Percentiles rank a stretch among this genome's conserved stretches.
Conservation (phyloP, 192 early-diverging fungal species). For the Gaertneriomyces semiglobifer region DNA sequence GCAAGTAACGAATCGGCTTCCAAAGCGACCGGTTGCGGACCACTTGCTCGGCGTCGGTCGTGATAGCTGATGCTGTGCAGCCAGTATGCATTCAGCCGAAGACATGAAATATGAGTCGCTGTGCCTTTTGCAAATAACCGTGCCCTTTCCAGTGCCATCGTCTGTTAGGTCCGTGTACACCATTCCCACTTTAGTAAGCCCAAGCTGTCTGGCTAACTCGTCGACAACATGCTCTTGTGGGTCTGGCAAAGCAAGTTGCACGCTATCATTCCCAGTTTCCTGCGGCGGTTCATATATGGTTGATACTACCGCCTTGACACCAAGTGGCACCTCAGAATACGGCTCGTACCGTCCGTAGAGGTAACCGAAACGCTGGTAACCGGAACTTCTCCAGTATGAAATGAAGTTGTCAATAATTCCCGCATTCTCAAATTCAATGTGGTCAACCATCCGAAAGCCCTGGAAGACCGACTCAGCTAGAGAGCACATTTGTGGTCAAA, state of each 20-base stretch:
- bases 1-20: constrained; percentile 92
- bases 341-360: constrained; percentile 89
- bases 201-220: constrained; percentile 37
- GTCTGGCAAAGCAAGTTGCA: constrained; percentile 52
- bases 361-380: constrained; percentile 89
- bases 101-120: constrained; percentile 90
- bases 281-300: constrained; percentile 94
- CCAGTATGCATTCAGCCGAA: constrained; percentile 81
- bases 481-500: neutral
- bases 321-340: constrained; percentile 87
- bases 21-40: constrained; percentile 74
- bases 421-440: constrained; percentile 87
- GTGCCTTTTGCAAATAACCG: constrained; percentile 85
- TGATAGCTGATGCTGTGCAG: constrained; percentile 77
- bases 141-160: constrained; percentile 71
- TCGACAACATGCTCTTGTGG: constrained; percentile 31
- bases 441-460: constrained; percentile 92
- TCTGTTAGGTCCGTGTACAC: constrained; percentile 91
- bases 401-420: constrained; percentile 81
- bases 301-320: constrained; percentile 92
- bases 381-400: constrained; percentile 80
- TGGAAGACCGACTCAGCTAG: constrained; percentile 25
- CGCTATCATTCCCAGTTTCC: constrained; percentile 68
- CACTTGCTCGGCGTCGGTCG: constrained; percentile 70
- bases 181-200: constrained; percentile 70